Conservation (phyloP, 257 asterid species). For the Salvia splendens region DNA sequence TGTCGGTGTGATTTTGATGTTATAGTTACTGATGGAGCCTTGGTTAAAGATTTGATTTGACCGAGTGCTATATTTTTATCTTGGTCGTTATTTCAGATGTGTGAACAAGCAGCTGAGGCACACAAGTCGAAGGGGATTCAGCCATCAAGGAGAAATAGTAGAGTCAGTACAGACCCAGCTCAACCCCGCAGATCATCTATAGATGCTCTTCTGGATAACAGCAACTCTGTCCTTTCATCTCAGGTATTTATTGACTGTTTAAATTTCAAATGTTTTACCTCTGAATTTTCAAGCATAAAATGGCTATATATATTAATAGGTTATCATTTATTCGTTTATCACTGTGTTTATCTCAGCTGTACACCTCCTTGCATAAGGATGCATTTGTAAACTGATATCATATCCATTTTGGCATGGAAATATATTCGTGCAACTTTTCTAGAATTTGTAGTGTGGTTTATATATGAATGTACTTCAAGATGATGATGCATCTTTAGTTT, state of each 20-base stretch:
- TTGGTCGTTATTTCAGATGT: conserved; percentile 57
- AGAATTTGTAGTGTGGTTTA: background rate
- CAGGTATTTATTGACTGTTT: conserved; percentile 51
- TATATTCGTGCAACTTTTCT: background rate
- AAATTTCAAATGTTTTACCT: conserved; percentile 6
- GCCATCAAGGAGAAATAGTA: conserved; percentile 64
- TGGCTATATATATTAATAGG: conserved; percentile 4
- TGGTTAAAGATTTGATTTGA: conserved; percentile 15
- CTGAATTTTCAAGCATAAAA: conserved; percentile 17
- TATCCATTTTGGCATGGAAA: background rate
- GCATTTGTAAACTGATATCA: background rate
- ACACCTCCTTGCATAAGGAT: background rate
- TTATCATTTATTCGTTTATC: background rate
- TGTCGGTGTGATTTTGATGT: conserved; percentile 13
- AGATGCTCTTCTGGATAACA: conserved; percentile 78
- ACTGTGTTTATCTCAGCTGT: background rate
- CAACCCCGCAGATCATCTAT: conserved; percentile 81
- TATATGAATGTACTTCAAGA: background rate
- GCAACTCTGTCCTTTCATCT: conserved; percentile 49
- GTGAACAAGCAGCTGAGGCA: conserved; percentile 98
- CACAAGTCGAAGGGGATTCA: conserved; percentile 93
- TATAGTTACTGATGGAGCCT: conserved; percentile 15
- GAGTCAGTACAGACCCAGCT: conserved; percentile 61
- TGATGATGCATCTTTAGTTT: background rate
- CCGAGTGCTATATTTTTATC: conserved; percentile 25